Evolutionary conservation across 345 rosid species (phyloP), one percentile per base, ranked within the genome.

Genomic region (Ailanthus altissimus): DNA sequence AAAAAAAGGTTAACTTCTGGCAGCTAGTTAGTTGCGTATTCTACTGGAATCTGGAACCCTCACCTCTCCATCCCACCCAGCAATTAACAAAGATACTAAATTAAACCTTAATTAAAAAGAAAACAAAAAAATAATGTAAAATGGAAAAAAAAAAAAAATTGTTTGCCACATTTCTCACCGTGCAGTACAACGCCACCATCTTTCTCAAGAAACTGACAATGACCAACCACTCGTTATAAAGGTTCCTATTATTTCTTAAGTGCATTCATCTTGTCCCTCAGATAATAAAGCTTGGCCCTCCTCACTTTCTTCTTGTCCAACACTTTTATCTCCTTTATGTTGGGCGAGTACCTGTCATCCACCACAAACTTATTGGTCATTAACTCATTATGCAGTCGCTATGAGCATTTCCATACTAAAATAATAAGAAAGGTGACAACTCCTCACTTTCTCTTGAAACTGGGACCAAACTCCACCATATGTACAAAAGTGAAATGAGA

Each of bases 271-370:
- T 83, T 92, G 81, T 97, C 95, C 81, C 97, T 86, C 13, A 94
- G 92, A 86, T 94, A 87, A 81, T 97, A 97, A 66, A 94, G 97
- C 88, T 94, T 92, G 38, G 98, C 99, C 87, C 99, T 92, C 81
- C 95, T 88, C 82, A 91, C 97, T 79, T 82, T 94, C 86, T 90
- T 94, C 97, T 90, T 94, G 84, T 91, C 98, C 89, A 94, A 83
- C 85, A 91, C 94, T 89, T 90, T 91, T 49, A 93, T 91, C 89
- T 91, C 98, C 92, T 88, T 92, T 73, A 92, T 89, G 83, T 93
- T 96, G 56, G 99, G 99, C 0, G 97, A 93, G 75, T 94, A 94
- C 93, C 99, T 91, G 88, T 75, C 79, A 85, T 76, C 77, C 69
- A 76, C 21, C 78, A 75, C 16, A 56, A 26, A 63, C 23, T 80